These are phyloP conservation scores for Santalum album DNA, from an alignment of 164 flowering plant genomes.

Conservation along the genomic window DNA sequence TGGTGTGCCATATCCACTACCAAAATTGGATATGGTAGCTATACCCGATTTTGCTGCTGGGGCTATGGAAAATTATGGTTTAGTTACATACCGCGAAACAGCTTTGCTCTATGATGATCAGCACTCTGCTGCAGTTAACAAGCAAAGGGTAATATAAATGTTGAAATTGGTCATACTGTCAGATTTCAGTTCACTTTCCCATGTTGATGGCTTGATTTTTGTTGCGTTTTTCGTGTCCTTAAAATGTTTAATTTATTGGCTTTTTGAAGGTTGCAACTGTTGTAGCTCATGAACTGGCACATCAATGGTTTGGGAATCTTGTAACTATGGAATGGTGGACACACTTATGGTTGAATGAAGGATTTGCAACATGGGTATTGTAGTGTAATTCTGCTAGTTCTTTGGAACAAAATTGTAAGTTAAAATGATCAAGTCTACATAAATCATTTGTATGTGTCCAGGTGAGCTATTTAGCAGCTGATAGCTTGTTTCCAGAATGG, in stretches of 20 bases:
- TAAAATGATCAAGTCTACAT: background rate
- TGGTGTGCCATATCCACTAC: conserved; percentile 74
- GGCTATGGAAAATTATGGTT: conserved; percentile 99
- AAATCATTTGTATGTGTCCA: conserved; percentile 16
- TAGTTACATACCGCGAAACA: conserved; percentile 89
- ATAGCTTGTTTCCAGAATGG: conserved; percentile 93
- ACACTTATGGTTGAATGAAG: conserved; percentile 97
- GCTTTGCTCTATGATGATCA: conserved; percentile 87
- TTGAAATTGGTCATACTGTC: background rate
- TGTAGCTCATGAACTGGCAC: conserved; percentile 97
- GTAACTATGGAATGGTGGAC: conserved; percentile 99
- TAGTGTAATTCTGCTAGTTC: background rate
- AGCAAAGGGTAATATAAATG: conserved; percentile 59
- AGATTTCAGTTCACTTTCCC: background rate
- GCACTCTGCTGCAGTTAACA: conserved; percentile 89
- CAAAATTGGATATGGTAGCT: conserved; percentile 95
- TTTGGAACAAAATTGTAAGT: background rate
- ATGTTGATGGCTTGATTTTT: background rate
- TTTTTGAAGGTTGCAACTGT: conserved; percentile 68
- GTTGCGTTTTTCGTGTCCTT: background rate
- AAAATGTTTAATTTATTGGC: conserved; percentile 4
- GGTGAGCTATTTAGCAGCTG: conserved; percentile 92
- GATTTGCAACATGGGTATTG: conserved; percentile 97
- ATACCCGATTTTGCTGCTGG: conserved; percentile 99
- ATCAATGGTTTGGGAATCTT: conserved; percentile 99